Conservation (phyloP, 2,329 filamentous ascomycete genomes). For the Nigrograna mackinnonii region DNA sequence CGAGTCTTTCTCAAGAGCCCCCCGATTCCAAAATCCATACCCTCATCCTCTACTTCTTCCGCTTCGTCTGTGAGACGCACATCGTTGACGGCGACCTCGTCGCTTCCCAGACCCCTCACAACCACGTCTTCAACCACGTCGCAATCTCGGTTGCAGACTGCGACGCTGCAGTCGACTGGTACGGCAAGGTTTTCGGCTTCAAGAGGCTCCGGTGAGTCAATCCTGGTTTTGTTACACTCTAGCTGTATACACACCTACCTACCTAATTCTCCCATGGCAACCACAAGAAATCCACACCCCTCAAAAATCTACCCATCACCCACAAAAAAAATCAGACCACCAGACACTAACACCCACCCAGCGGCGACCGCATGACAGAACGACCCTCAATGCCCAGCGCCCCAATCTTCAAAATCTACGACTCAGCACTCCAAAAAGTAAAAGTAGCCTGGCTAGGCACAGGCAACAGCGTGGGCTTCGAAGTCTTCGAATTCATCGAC, state of each 20-base stretch:
- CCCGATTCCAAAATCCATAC: neutral
- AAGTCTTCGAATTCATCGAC: constrained; percentile 38
- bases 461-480: constrained; percentile 37
- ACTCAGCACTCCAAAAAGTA: constrained; percentile 25
- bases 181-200: constrained; percentile 25
- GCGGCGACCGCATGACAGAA: constrained; percentile 18
- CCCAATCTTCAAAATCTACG: constrained; percentile 37
- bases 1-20: constrained; percentile 32
- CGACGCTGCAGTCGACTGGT: constrained; percentile 27
- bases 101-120: constrained; percentile 13
- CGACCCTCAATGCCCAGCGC: constrained; percentile 10
- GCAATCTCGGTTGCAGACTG: constrained; percentile 25
- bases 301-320: no score
- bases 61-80: constrained; percentile 6
- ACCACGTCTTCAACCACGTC: constrained; percentile 26
- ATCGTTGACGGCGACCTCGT: constrained; percentile 12
- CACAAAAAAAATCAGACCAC: no score
- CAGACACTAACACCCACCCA: constrained; percentile 6
- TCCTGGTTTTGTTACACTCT: neutral
- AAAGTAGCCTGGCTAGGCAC: constrained; percentile 32
- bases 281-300: no score
- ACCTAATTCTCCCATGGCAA: no score
- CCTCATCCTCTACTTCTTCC: neutral
- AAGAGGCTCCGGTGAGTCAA: constrained; percentile 19
- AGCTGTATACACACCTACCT: no score